Conservation (phyloP, 768 basidiomycete species). For the Russula brevipes region DNA sequence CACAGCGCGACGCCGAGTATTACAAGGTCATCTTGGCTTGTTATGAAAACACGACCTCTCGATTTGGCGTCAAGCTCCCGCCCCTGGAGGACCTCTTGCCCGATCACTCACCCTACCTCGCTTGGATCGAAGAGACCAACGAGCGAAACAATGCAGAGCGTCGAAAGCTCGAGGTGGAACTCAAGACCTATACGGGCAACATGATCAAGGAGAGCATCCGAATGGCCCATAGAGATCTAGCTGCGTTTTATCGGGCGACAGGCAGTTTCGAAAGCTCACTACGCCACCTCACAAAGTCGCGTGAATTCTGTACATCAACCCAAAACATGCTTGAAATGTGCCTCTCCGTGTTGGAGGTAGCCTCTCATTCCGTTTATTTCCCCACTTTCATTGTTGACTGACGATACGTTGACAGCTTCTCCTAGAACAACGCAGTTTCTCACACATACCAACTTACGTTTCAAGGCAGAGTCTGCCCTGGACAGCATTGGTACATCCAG, state of each 20-base stretch:
- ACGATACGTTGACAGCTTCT: conserved; percentile 51
- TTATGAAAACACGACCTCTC: conserved; percentile 46
- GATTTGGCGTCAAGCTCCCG: conserved; percentile 39
- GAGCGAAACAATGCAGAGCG: conserved; percentile 67
- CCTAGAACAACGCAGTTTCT: conserved; percentile 80
- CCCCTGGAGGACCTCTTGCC: conserved; percentile 44
- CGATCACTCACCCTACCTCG: conserved; percentile 41
- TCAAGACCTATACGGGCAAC: conserved; percentile 92
- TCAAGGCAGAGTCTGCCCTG: conserved; percentile 91
- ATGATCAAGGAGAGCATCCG: conserved; percentile 99
- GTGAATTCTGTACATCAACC: conserved; percentile 88
- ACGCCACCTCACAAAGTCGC: conserved; percentile 82
- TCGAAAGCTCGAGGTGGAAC: conserved; percentile 85
- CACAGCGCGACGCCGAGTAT: conserved; percentile 63
- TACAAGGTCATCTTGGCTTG: conserved; percentile 47
- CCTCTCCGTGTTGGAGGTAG: conserved; percentile 73
- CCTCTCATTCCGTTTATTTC: not conserved
- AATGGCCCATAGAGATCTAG: conserved; percentile 88
- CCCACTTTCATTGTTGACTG: not conserved
- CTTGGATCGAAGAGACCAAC: conserved; percentile 66
- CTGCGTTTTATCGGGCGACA: conserved; percentile 63
- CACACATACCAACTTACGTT: conserved; percentile 89
- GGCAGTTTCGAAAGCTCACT: conserved; percentile 71
- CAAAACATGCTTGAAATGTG: conserved; percentile 95
- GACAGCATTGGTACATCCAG: conserved; percentile 47